A percentile compares a stretch with the other conserved stretches of the same genome.
Evolutionary conservation across 2,329 filamentous ascomycete species (phyloP).

Genomic region (Diaporthe ampelina): DNA sequence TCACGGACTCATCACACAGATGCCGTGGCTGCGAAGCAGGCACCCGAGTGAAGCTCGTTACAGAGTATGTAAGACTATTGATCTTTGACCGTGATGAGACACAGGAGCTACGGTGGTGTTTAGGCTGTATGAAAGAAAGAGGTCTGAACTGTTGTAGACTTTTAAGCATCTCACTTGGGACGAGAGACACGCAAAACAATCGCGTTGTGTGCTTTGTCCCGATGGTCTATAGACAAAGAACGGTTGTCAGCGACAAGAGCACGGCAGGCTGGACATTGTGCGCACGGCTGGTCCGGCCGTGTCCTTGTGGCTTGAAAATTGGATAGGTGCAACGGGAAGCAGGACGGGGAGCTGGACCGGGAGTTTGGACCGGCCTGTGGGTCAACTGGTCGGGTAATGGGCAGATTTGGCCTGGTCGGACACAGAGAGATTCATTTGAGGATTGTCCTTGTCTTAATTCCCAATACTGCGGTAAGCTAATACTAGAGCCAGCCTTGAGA

Average conservation of each 20-base stretch:
- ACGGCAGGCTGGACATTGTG: neutral
- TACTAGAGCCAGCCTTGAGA: neutral
- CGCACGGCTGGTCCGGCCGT: neutral
- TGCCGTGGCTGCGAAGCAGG: too few species aligned
- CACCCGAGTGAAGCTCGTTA: too few species aligned
- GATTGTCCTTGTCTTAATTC: neutral
- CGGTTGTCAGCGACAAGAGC: neutral
- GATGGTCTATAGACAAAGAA: neutral
- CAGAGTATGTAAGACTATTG: neutral
- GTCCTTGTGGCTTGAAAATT: neutral
- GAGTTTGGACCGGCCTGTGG: too few species aligned
- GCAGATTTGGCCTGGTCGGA: too few species aligned
- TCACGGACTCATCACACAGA: too few species aligned
- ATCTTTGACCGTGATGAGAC: neutral
- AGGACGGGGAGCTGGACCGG: too few species aligned
- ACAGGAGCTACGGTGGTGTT: neutral
- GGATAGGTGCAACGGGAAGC: neutral
- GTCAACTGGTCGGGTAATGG: neutral
- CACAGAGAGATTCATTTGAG: neutral
- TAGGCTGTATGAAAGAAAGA: neutral
- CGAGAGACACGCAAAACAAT: neutral
- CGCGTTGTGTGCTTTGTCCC: slow-evolving; percentile 1
- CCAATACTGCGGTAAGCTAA: neutral
- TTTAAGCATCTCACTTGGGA: neutral
- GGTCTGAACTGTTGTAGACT: neutral